A percentile compares a stretch with the other conserved stretches of the same genome.
Evolutionary conservation across 176 grass and related monocot species (phyloP).

Genomic region (Carex scoparia): DNA sequence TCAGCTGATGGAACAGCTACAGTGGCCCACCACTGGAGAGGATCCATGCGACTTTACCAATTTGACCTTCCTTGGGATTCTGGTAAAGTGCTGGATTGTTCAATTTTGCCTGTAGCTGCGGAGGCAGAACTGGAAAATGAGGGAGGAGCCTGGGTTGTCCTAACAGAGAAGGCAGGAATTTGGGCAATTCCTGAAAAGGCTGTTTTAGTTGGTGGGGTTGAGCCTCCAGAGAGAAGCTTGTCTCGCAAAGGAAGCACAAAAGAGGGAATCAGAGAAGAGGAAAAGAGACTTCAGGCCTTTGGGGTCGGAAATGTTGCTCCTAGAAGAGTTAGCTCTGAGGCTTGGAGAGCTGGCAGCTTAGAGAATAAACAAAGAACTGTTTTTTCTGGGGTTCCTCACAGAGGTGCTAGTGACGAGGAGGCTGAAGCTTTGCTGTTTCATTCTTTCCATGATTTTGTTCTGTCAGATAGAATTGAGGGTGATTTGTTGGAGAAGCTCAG

Average conservation of each 20-base stretch:
- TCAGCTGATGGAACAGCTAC: slow-evolving; percentile 98
- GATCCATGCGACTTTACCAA: slow-evolving; percentile 87
- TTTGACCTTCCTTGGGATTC: slow-evolving; percentile 95
- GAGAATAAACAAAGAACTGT: slow-evolving; percentile 49
- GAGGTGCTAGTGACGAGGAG: slow-evolving; percentile 67
- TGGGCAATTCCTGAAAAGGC: slow-evolving; percentile 98
- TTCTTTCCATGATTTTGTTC: slow-evolving; percentile 84
- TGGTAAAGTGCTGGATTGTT: slow-evolving; percentile 94
- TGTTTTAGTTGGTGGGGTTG: slow-evolving; percentile 93
- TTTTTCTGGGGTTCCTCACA: slow-evolving; percentile 51
- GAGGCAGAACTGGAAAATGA: slow-evolving; percentile 67
- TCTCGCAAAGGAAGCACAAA: slow-evolving; percentile 95
- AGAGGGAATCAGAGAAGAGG: slow-evolving; percentile 74
- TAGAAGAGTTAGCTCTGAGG: slow-evolving; percentile 74
- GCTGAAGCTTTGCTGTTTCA: slow-evolving; percentile 69
- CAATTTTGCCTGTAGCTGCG: slow-evolving; percentile 60
- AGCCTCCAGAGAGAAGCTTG: slow-evolving; percentile 93
- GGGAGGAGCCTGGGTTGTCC: slow-evolving; percentile 94
- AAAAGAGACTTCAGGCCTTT: slow-evolving; percentile 57
- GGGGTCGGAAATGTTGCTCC: slow-evolving; percentile 43
- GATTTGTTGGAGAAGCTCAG: slow-evolving; percentile 60
- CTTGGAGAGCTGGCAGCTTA: slow-evolving; percentile 59
- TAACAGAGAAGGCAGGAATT: slow-evolving; percentile 90
- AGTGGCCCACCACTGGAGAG: slow-evolving; percentile 80
- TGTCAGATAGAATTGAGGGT: slow-evolving; percentile 61